Percentiles rank a stretch among this genome's conserved stretches.
phyloP scores from a whole-genome alignment of 148 eudicot genomes.

The Euryodendron excelsum region DNA sequence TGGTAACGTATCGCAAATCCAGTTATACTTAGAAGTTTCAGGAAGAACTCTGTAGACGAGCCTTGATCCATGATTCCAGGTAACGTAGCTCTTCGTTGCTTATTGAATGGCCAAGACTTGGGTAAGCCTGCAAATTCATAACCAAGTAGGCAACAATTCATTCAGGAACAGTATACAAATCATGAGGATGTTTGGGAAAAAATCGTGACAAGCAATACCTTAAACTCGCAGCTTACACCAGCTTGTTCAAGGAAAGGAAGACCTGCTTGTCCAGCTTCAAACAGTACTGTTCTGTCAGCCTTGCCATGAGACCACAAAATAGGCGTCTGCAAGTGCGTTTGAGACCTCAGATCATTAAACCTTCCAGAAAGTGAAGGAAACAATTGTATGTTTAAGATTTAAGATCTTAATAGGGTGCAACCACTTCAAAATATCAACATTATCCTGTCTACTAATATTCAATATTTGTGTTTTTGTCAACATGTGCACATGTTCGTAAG shows the following conservation, averaged over 20 bases:
- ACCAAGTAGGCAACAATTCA: not conserved
- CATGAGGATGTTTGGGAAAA: not conserved
- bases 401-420: not conserved
- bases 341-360: slow-evolving; percentile 12
- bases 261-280: slow-evolving; percentile 98
- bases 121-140: slow-evolving; percentile 64
- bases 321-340: slow-evolving; percentile 63
- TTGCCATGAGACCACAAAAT: slow-evolving; percentile 93
- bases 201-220: slow-evolving; percentile 49
- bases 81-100: slow-evolving; percentile 56
- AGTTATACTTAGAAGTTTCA: slow-evolving; percentile 13
- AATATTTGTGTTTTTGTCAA: not conserved
- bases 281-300: slow-evolving; percentile 77
- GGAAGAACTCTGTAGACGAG: slow-evolving; percentile 61
- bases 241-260: slow-evolving; percentile 84
- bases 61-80: slow-evolving; percentile 81
- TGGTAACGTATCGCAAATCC: not conserved
- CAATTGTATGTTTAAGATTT: not conserved
- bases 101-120: slow-evolving; percentile 76
- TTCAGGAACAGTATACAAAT: not conserved
- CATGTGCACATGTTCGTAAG: not conserved
- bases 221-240: slow-evolving; percentile 80
- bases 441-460: not conserved
- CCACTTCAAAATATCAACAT: not conserved
- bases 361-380: too few relatives aligned